Evolutionary conservation across 495 filamentous ascomycete species (phyloP).

Genomic region (Aspergillus nanangensis): DNA sequence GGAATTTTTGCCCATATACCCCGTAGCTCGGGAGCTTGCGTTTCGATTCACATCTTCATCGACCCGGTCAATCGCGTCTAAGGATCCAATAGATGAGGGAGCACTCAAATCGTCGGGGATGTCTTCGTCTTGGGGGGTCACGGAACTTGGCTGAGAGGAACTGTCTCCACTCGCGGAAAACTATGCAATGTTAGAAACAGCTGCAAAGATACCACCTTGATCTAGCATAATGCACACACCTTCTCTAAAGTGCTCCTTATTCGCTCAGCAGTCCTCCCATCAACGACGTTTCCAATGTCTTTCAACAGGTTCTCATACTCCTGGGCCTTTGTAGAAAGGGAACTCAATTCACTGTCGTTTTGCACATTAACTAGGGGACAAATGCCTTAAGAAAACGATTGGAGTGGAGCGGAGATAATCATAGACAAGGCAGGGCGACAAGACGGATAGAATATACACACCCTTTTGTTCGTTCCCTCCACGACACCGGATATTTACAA

Average conservation of each 20-base stretch:
- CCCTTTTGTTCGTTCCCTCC: conserved; percentile 55
- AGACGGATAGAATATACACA: conserved; percentile 17
- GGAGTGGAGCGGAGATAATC: too few species aligned
- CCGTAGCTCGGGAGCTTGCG: conserved; percentile 47
- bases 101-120: conserved; percentile 22
- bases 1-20: conserved; percentile 63
- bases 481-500: conserved; percentile 54
- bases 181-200: conserved; percentile 5
- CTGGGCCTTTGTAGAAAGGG: conserved; percentile 39
- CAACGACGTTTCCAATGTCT: conserved; percentile 32
- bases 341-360: conserved; percentile 35
- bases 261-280: conserved; percentile 26
- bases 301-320: conserved; percentile 47
- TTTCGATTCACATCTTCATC: conserved; percentile 56
- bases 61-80: conserved; percentile 56
- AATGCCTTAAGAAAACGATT: too few species aligned
- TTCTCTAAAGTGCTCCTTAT: conserved; percentile 39
- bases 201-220: background rate
- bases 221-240: conserved; percentile 17
- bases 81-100: conserved; percentile 55
- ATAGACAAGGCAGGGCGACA: too few species aligned
- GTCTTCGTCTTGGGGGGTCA: conserved; percentile 31
- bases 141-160: conserved; percentile 26
- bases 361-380: too few species aligned
- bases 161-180: conserved; percentile 18